phyloP scores from a whole-genome alignment of 2,329 filamentous ascomycete genomes.

The Aspergillus pseudotamarii region DNA sequence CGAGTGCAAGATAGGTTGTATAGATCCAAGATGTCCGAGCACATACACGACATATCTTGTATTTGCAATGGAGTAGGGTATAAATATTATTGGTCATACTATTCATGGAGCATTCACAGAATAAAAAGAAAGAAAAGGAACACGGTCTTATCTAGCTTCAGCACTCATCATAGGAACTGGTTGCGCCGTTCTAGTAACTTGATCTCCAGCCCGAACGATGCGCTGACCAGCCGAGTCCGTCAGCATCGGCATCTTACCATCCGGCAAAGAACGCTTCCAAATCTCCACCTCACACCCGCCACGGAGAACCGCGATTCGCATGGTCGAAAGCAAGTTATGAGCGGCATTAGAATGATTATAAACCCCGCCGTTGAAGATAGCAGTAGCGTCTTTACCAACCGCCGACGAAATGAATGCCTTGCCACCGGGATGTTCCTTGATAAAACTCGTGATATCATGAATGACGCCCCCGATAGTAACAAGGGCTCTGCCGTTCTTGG shows the following conservation, averaged over 20 bases:
- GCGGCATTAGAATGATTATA: constrained; percentile 84
- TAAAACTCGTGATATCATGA: constrained; percentile 77
- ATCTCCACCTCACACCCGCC: constrained; percentile 84
- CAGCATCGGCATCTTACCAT: background rate
- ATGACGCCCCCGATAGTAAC: constrained; percentile 77
- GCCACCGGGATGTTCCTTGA: constrained; percentile 79
- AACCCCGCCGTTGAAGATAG: constrained; percentile 84
- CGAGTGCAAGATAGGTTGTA: background rate
- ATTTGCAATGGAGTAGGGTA: background rate
- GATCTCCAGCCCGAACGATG: background rate
- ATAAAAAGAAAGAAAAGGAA: background rate
- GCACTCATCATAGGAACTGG: background rate
- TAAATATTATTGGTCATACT: background rate
- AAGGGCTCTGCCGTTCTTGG: constrained; percentile 66
- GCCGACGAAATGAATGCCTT: constrained; percentile 76
- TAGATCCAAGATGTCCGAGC: accelerated
- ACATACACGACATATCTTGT: background rate
- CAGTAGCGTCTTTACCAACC: constrained; percentile 81
- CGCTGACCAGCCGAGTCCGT: background rate
- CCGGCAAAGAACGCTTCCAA: constrained; percentile 63
- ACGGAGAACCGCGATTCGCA: constrained; percentile 78
- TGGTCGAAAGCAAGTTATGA: constrained; percentile 80
- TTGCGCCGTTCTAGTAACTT: background rate
- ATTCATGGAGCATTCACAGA: background rate
- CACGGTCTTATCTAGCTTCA: background rate